Evolutionary conservation across 768 basidiomycete genomes (phyloP), one percentile per base, ranked within the genome.

Genomic region (Collybia sordida): DNA sequence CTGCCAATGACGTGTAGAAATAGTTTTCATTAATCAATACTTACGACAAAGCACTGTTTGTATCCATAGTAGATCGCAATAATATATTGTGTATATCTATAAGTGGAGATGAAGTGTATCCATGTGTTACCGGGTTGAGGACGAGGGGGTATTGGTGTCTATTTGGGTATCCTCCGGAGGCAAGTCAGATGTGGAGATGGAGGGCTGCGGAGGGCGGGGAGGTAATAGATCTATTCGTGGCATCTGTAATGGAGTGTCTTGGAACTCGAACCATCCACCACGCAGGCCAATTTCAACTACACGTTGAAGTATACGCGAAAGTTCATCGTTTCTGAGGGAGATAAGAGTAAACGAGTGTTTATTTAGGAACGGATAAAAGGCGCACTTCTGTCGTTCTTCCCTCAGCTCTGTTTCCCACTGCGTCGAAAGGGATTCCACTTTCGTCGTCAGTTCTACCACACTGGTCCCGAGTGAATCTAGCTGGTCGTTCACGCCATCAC

Each of bases 401-500:
- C 58, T 55, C 58, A 72, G 56, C 45, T 77, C 67, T 27, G 76
- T 75, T 45, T 82, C 79, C 53, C 78, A 70, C 38, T 58, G 58
- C 42, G 55, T 59, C 36, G 64, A 55, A n/a, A 85, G 53, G 17
- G 57, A 59, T 14, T 77, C 72, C 11, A 83, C 63, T 4, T 70
- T 65, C 19, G 65, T 63, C 14, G 69, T 68, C 22, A 91, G 59
- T 18, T 75, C 74, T 38, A 69, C 60, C 1, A 92, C 60, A 3
- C 69, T 67, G 5, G 59, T 65, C 12, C 71, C 68, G 2, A 92
- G 73, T 1, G 74, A 73, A 4, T 89, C 87, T 22, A 92, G 70
- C 49, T 79, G 74, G 45, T 92, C 90, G 53, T 88, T 83, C 6
- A 93, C 83, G 42, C 70, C 72, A 55, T 86, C 88, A 39, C 88